Base-by-base conservation (phyloP, 192 early-diverging fungal species). In the Entomortierella parvispora region DNA sequence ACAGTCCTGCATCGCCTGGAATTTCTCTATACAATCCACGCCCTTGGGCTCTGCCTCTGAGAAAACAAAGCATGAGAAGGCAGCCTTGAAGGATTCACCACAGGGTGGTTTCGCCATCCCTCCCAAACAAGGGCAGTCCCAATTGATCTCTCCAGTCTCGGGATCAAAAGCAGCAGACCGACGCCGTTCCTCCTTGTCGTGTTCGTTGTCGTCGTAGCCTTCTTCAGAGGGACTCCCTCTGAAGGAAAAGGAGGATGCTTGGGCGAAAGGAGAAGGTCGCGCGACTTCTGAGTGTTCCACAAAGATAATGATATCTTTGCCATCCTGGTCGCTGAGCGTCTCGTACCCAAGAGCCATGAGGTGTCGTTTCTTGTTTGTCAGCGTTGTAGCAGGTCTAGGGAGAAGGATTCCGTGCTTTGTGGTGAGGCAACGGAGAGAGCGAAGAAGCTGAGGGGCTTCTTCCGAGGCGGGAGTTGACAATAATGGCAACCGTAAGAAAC, bases 61-160 rank as follows among this genome's bases (percentile, higher is more conserved):
- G 70, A 93, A 94, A 25, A 97, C 94, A 89, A 97, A 99, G 79
- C 97, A 99, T 7, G 95, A 94, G 65, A 99, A 99, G 17, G 96
- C 95, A 4, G 86, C 90, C 76, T 97, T 97, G 87, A 99, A 99
- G 62, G 90, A 80, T 62, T 98, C 96, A 28, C 96, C 97, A 79
- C 96, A 99, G 17, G 97, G 94, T 14, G 94, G 94, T 33, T 94
- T 84, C 11, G 94, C 94, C 97, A 99, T 99, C 32, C 89, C 90
- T 43, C 92, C 96, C 7, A 99, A 71, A 69, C 97, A 98, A 25
- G 96, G 96, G 62, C 95, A 96, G 80, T 95, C 96, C 94, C 95
- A 97, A 86, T 97, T 96, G 82, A 98, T 96, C 85, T 94, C 90
- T 49, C 93, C 93, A 31, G 92, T 93, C 65, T 93, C 92, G 2